Percentiles rank a stretch among this genome's conserved stretches.
Conservation (phyloP, 257 asterid species). For the Ilex asprella region DNA sequence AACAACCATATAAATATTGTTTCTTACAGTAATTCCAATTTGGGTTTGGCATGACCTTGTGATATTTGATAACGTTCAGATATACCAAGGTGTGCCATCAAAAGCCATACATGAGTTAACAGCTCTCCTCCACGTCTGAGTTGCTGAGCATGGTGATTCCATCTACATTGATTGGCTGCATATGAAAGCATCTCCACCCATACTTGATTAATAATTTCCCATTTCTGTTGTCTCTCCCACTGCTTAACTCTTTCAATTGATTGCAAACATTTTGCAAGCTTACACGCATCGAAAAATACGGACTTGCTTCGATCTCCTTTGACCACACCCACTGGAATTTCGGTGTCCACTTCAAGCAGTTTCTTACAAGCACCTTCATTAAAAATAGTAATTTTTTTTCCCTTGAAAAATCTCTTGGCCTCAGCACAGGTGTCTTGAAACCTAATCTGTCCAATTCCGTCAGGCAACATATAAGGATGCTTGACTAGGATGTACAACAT, state of each 20-base stretch:
- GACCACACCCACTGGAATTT: conserved; percentile 11
- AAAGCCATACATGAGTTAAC: conserved; percentile 9
- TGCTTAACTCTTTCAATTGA: neutral
- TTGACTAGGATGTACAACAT: neutral
- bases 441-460: neutral
- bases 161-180: conserved; percentile 10
- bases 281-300: conserved; percentile 19
- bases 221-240: conserved; percentile 22
- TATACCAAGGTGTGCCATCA: conserved; percentile 5
- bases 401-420: conserved; percentile 7
- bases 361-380: conserved; percentile 1
- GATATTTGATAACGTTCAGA: conserved; percentile 7
- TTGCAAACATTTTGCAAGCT: conserved; percentile 7
- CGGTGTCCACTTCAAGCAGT: conserved; percentile 5
- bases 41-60: conserved; percentile 4
- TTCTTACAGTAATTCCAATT: no score
- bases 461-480: neutral
- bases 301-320: conserved; percentile 33
- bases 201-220: conserved; percentile 21
- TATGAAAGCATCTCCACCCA: conserved; percentile 8
- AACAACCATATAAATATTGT: no score
- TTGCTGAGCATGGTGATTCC: conserved; percentile 11
- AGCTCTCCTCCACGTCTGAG: conserved; percentile 11
- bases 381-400: neutral
- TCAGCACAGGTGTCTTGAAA: neutral